Evolutionary conservation across 192 early-diverging fungal genomes (phyloP).

Genomic region (Physocladia obscura): DNA sequence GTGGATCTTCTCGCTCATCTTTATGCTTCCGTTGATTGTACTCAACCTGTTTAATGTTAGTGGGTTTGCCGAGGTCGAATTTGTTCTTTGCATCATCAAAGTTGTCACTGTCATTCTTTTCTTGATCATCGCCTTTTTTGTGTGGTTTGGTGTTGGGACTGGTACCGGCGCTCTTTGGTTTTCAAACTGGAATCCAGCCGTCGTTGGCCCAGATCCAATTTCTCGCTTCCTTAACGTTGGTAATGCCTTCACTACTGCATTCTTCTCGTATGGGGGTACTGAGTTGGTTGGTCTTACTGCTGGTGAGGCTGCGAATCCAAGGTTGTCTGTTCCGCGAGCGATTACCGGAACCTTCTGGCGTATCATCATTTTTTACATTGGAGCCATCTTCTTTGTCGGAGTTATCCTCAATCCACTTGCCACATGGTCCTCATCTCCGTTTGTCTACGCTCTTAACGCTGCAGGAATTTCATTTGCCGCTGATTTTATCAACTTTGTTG

Average conservation of each 20-base stretch:
- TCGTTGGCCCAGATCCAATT: conserved; percentile 1
- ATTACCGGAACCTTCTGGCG: conserved; percentile 72
- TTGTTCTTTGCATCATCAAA: conserved; percentile 79
- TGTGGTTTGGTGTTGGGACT: conserved; percentile 63
- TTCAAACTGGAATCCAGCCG: conserved; percentile 43
- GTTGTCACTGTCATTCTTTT: conserved; percentile 78
- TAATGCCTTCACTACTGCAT: conserved; percentile 72
- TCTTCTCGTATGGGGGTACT: conserved; percentile 55
- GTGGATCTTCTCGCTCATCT: conserved; percentile 54
- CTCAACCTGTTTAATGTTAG: conserved; percentile 65
- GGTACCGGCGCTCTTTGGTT: conserved; percentile 42
- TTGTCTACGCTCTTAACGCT: conserved; percentile 65
- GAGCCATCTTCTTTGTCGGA: conserved; percentile 69
- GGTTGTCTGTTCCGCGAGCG: conserved; percentile 43
- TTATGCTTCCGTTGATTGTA: conserved; percentile 56
- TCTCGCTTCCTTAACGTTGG: conserved; percentile 58
- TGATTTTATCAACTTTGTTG: conserved; percentile 75
- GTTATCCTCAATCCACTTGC: conserved; percentile 70
- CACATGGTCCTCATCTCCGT: conserved; percentile 60
- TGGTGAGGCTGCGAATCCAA: conserved; percentile 82
- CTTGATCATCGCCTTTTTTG: conserved; percentile 70
- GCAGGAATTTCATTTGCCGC: conserved; percentile 54
- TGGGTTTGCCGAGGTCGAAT: conserved; percentile 75
- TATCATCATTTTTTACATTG: conserved; percentile 74
- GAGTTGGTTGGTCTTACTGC: conserved; percentile 18